phyloP scores from a whole-genome alignment of 2,329 filamentous ascomycete species.

The Hypoxylon sp. region DNA sequence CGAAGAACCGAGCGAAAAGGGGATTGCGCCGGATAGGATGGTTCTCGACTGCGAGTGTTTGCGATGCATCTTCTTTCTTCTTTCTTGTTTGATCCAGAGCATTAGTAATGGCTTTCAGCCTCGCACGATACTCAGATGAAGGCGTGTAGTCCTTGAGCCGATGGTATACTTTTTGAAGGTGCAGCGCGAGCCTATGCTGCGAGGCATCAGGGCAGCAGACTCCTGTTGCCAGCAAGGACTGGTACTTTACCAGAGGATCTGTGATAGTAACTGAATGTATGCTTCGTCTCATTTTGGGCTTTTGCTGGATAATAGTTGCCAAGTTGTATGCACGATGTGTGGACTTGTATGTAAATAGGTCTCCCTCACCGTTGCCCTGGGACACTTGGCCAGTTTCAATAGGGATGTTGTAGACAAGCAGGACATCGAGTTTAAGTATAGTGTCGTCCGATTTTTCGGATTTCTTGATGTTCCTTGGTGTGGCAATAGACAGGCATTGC shows the following conservation, averaged over 20 bases:
- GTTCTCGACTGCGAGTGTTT: conserved; percentile 63
- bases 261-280: conserved; percentile 70
- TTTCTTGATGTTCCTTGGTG: neutral
- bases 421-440: neutral
- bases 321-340: neutral
- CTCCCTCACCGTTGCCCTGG: neutral
- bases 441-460: neutral
- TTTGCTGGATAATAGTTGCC: neutral
- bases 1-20: conserved; percentile 72
- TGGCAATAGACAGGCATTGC: conserved; percentile 20
- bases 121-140: conserved; percentile 75
- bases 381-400: neutral
- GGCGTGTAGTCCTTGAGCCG: conserved; percentile 85
- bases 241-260: conserved; percentile 83
- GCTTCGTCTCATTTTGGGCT: conserved; percentile 53
- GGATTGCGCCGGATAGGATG: conserved; percentile 73
- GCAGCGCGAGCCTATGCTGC: conserved; percentile 80
- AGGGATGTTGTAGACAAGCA: neutral
- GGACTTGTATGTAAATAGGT: conserved; percentile 1
- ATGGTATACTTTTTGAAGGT: conserved; percentile 82
- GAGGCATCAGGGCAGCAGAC: conserved; percentile 77
- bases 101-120: conserved; percentile 72
- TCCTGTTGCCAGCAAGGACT: conserved; percentile 76
- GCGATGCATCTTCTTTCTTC: conserved; percentile 53
- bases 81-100: conserved; percentile 58